Evolutionary conservation across 164 flowering plant species (phyloP).

Genomic region (Nymphaea colorata): DNA sequence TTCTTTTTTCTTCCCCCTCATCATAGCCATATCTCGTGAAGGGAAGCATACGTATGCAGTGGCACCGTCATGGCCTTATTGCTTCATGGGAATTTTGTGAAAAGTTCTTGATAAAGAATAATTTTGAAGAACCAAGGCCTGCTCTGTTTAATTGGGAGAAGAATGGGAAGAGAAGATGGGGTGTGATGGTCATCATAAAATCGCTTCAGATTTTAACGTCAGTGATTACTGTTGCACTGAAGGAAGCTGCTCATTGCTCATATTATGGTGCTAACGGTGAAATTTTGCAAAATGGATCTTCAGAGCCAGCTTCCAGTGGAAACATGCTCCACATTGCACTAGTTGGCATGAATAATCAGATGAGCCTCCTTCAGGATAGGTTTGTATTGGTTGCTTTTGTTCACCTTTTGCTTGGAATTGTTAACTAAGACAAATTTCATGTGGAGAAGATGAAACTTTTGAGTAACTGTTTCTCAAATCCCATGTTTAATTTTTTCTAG

Average conservation of each 20-base stretch:
- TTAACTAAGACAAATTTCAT: background rate
- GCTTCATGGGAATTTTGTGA: conserved; percentile 94
- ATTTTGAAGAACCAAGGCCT: conserved; percentile 26
- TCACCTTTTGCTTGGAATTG: background rate
- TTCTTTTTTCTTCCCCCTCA: background rate
- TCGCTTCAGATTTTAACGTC: conserved; percentile 81
- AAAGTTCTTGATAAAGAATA: conserved; percentile 48
- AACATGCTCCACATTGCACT: conserved; percentile 93
- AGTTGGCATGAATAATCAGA: conserved; percentile 89
- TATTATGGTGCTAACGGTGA: conserved; percentile 12
- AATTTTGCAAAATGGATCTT: conserved; percentile 24
- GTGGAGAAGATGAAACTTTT: background rate
- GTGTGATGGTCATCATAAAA: conserved; percentile 92
- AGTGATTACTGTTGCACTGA: conserved; percentile 58
- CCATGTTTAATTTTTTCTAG: too few relatives aligned
- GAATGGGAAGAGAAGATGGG: conserved; percentile 75
- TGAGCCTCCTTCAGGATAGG: conserved; percentile 99
- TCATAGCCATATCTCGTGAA: conserved; percentile 89
- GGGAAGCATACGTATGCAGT: conserved; percentile 96
- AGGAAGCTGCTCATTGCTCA: conserved; percentile 50
- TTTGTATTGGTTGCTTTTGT: conserved; percentile 10
- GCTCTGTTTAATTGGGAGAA: conserved; percentile 33
- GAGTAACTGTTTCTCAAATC: background rate
- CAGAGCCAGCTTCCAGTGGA: conserved; percentile 34
- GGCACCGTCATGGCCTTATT: conserved; percentile 95